phyloP scores from a whole-genome alignment of 2,329 filamentous ascomycete genomes.

The Clonostachys byssicola region DNA sequence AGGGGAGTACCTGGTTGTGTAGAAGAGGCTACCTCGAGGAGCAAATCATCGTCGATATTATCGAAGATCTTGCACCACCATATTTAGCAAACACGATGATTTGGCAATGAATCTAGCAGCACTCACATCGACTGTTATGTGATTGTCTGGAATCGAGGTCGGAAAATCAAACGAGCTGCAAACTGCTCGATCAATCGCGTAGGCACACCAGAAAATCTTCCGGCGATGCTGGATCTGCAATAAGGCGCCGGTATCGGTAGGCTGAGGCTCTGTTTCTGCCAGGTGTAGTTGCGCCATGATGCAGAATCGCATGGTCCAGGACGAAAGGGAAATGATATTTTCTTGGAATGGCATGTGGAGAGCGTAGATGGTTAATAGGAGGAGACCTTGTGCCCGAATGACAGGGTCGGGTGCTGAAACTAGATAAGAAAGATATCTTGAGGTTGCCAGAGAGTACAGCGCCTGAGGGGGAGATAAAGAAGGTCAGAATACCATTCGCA shows the following conservation, averaged over 20 bases:
- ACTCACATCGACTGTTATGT: constrained; percentile 1
- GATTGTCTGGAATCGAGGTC: constrained; percentile 2
- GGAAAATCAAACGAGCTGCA: constrained; percentile 3
- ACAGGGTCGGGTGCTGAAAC: constrained; percentile 1
- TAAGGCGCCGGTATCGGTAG: not conserved
- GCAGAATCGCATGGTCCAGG: constrained; percentile 3
- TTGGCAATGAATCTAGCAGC: not conserved
- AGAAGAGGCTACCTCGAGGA: not conserved
- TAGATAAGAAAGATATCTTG: constrained; percentile 2
- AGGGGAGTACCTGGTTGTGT: not conserved
- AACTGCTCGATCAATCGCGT: constrained; percentile 4
- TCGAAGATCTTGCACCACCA: not conserved
- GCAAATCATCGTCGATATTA: not conserved
- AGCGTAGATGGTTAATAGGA: constrained; percentile 3
- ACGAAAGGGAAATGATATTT: constrained; percentile 2
- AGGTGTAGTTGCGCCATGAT: constrained; percentile 4
- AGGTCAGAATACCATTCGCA: too few species aligned
- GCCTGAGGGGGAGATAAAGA: not conserved
- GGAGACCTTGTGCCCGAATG: constrained; percentile 4
- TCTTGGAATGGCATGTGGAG: constrained; percentile 2
- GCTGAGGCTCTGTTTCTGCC: not conserved
- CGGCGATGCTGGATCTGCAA: constrained; percentile 3
- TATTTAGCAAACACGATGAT: not conserved
- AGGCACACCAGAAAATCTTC: constrained; percentile 4
- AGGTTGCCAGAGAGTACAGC: not conserved